phyloP scores from a whole-genome alignment of 805 yeast species.

The Candida insectorum region DNA sequence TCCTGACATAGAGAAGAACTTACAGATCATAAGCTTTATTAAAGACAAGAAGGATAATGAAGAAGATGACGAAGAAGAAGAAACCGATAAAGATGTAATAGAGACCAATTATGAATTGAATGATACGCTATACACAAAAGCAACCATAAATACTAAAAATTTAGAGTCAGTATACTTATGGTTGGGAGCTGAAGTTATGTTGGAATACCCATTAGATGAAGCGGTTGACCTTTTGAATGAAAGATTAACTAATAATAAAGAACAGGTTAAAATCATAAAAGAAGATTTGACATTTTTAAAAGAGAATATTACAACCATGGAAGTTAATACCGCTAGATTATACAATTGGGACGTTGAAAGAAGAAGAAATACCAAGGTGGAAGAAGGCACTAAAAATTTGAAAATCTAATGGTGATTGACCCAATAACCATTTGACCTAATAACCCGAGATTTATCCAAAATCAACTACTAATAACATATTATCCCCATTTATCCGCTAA shows the following conservation, averaged over 20 bases:
- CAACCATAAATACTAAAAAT: constrained; percentile 59
- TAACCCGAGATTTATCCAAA: too few relatives aligned
- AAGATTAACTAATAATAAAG: constrained; percentile 61
- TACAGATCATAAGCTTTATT: constrained; percentile 66
- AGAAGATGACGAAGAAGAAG: constrained; percentile 24
- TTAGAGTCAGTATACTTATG: constrained; percentile 70
- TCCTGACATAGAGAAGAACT: constrained; percentile 89
- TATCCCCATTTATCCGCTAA: too few relatives aligned
- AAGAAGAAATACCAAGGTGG: constrained; percentile 37
- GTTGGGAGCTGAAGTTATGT: constrained; percentile 98
- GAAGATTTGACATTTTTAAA: constrained; percentile 83
- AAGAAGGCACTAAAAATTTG: constrained; percentile 14
- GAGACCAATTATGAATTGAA: constrained; percentile 87
- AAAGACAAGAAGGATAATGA: constrained; percentile 41
- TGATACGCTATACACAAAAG: constrained; percentile 87
- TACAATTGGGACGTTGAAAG: constrained; percentile 87
- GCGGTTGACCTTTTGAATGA: constrained; percentile 68
- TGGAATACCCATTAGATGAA: constrained; percentile 88
- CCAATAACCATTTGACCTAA: too few relatives aligned
- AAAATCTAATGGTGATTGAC: constrained; percentile 10
- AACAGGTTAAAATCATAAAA: constrained; percentile 58
- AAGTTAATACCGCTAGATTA: constrained; percentile 91
- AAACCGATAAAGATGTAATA: constrained; percentile 28
- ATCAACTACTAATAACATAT: too few relatives aligned
- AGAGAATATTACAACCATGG: constrained; percentile 94